A percentile compares a stretch with the other conserved stretches of the same genome.
These are phyloP conservation scores for Hyphodiscus sp. DNA, from an alignment of 2,329 filamentous ascomycete genomes.

Conservation along the genomic window DNA sequence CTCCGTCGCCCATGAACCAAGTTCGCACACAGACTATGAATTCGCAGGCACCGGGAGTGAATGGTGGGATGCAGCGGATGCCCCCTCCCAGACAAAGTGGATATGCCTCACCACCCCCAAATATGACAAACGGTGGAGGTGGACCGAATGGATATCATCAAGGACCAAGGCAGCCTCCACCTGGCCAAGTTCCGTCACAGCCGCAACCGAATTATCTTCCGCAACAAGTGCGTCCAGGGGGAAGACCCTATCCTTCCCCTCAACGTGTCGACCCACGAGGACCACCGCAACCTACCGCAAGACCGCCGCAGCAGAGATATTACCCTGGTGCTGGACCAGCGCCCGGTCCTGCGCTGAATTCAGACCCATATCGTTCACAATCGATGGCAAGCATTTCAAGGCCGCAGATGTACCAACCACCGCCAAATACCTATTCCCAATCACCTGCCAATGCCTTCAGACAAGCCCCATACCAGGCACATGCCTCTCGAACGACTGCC, in stretches of 20 bases:
- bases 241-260: constrained; percentile 65
- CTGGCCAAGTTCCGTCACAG: constrained; percentile 33
- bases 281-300: constrained; percentile 33
- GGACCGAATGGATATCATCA: constrained; percentile 45
- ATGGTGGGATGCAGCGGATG: constrained; percentile 52
- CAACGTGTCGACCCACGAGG: constrained; percentile 35
- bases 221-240: constrained; percentile 54
- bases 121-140: constrained; percentile 28
- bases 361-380: constrained; percentile 84
- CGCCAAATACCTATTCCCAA: constrained; percentile 55
- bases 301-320: constrained; percentile 49
- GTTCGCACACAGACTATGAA: constrained; percentile 77
- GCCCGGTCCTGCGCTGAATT: constrained; percentile 65
- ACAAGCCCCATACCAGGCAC: constrained; percentile 64
- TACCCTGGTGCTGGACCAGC: constrained; percentile 49
- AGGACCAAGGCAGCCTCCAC: constrained; percentile 33
- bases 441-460: constrained; percentile 71
- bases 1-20: constrained; percentile 45
- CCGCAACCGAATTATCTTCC: constrained; percentile 52
- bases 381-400: constrained; percentile 75
- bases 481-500: constrained; percentile 72
- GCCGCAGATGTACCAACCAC: constrained; percentile 64
- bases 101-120: constrained; percentile 18
- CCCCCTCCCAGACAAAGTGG: constrained; percentile 51
- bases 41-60: constrained; percentile 31